Evolutionary conservation across 176 grass and related monocot species (phyloP).

Genomic region (Pharus latifolius): DNA sequence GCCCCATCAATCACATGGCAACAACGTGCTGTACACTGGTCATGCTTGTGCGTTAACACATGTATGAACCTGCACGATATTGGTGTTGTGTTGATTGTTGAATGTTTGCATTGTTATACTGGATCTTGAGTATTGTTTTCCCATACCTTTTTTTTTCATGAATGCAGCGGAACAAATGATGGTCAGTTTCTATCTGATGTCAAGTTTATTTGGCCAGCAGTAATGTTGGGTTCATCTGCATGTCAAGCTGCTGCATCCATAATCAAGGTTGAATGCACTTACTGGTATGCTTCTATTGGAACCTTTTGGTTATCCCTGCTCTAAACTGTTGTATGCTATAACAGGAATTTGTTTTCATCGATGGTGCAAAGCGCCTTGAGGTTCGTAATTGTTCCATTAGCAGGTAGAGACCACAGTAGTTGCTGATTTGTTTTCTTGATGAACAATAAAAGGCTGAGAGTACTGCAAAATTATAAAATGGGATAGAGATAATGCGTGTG

Average conservation of each 20-base stretch:
- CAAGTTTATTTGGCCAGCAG: conserved; percentile 64
- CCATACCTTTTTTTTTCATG: conserved; percentile 15
- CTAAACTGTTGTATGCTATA: background rate
- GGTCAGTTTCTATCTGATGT: conserved; percentile 55
- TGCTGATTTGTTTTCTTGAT: background rate
- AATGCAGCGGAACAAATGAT: conserved; percentile 54
- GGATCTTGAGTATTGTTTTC: background rate
- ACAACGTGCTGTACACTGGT: too few relatives aligned
- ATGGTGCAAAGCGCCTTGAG: conserved; percentile 76
- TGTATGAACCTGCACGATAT: background rate
- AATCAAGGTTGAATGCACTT: conserved; percentile 60
- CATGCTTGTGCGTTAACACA: too few relatives aligned
- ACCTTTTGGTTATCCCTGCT: conserved; percentile 2
- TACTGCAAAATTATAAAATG: background rate
- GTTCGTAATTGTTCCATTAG: conserved; percentile 28
- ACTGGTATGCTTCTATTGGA: background rate
- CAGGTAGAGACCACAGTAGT: background rate
- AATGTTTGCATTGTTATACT: background rate
- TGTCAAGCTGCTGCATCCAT: conserved; percentile 87
- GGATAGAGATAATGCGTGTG: background rate
- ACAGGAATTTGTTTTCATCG: conserved; percentile 95
- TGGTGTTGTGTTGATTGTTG: background rate
- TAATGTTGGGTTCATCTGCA: conserved; percentile 75
- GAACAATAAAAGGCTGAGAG: background rate
- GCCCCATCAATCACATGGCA: too few relatives aligned